These are phyloP conservation scores for Pyricularia pennisetigena DNA, from an alignment of 2,329 filamentous ascomycete species.

Conservation along the genomic window DNA sequence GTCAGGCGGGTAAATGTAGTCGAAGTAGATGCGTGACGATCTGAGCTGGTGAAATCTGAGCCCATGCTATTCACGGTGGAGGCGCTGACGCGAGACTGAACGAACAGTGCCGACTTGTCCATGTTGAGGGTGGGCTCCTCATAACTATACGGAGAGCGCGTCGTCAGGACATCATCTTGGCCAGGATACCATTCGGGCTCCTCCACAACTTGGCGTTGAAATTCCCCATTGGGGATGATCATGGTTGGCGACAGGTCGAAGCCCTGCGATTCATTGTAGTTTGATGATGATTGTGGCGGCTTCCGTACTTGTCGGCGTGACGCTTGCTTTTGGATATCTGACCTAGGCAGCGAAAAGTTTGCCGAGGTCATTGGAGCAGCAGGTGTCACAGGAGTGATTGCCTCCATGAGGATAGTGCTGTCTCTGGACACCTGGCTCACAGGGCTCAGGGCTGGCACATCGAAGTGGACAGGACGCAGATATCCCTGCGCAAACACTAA, in stretches of 20 bases:
- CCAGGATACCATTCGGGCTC: constrained; percentile 22
- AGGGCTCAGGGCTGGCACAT: constrained; percentile 39
- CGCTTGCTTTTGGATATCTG: constrained; percentile 12
- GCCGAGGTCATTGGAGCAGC: constrained; percentile 15
- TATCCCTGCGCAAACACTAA: neutral
- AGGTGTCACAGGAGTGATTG: constrained; percentile 30
- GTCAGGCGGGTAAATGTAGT: constrained; percentile 46
- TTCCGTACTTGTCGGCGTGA: constrained; percentile 23
- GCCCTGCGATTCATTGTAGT: constrained; percentile 48
- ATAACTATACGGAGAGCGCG: constrained; percentile 20
- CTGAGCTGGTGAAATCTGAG: constrained; percentile 35
- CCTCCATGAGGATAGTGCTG: constrained; percentile 21
- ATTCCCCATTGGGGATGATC: constrained; percentile 48
- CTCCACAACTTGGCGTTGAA: constrained; percentile 36
- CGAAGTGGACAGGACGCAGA: constrained; percentile 19
- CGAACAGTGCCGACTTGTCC: constrained; percentile 20
- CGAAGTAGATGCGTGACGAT: constrained; percentile 43
- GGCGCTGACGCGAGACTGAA: constrained; percentile 38
- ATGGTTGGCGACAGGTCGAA: constrained; percentile 52
- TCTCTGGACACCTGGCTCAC: constrained; percentile 31
- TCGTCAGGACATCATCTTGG: constrained; percentile 21
- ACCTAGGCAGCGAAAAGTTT: constrained; percentile 5
- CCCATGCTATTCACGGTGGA: constrained; percentile 43
- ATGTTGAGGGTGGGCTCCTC: constrained; percentile 25
- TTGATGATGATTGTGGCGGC: constrained; percentile 39